A percentile compares a stretch with the other conserved stretches of the same genome.
These are phyloP conservation scores for Fusarium euwallaceae DNA, from an alignment of 2,329 filamentous ascomycete genomes.

Conservation along the genomic window DNA sequence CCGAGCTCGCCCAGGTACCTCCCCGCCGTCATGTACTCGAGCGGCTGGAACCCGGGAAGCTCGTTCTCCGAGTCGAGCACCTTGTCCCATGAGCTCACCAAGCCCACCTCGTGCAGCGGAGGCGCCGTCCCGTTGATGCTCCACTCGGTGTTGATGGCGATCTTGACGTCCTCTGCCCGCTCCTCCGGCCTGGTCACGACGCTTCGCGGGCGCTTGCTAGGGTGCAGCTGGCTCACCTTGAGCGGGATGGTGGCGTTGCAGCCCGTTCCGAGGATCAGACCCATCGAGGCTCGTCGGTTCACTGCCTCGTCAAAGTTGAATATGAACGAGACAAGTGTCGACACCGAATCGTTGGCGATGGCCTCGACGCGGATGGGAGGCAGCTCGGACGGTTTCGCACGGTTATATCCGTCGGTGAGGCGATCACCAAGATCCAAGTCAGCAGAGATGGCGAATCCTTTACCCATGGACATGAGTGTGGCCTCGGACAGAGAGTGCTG, in stretches of 20 bases:
- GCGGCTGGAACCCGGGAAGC: constrained; percentile 81
- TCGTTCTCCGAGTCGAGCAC: constrained; percentile 76
- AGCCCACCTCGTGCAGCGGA: constrained; percentile 71
- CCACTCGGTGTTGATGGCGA: constrained; percentile 88
- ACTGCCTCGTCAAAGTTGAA: constrained; percentile 74
- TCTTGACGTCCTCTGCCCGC: constrained; percentile 66
- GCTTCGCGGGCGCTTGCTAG: constrained; percentile 69
- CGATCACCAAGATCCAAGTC: constrained; percentile 72
- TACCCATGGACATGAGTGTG: constrained; percentile 76
- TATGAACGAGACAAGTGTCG: constrained; percentile 82
- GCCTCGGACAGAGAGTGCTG: constrained; percentile 74
- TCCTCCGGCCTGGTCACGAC: constrained; percentile 63
- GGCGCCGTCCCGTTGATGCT: constrained; percentile 81
- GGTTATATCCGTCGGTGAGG: constrained; percentile 70
- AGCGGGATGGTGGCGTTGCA: constrained; percentile 86
- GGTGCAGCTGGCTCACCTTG: constrained; percentile 71
- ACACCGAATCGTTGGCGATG: constrained; percentile 86
- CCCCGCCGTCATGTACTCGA: constrained; percentile 88
- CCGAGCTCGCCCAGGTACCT: constrained; percentile 83
- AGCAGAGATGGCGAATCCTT: constrained; percentile 74
- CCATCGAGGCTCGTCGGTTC: constrained; percentile 79
- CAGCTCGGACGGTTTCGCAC: constrained; percentile 60
- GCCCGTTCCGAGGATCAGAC: constrained; percentile 84
- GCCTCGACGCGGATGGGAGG: constrained; percentile 79
- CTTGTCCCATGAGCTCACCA: constrained; percentile 80